phyloP scores from a whole-genome alignment of 1,139 yeast genomes.

The Pichia sp. region DNA sequence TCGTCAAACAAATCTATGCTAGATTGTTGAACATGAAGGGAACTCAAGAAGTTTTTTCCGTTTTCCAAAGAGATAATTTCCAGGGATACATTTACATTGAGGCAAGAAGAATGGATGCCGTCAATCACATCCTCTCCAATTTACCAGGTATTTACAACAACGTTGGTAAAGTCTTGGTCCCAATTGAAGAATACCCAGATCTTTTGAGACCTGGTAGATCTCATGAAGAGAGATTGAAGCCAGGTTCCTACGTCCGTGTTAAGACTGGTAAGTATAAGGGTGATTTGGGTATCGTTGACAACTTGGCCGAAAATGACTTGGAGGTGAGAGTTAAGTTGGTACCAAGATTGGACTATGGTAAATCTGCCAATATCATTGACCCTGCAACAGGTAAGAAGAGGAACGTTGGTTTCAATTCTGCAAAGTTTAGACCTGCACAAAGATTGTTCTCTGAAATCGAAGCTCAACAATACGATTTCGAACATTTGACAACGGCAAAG shows the following conservation, averaged over 20 bases:
- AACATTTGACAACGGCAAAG: constrained; percentile 43
- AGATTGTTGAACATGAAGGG: constrained; percentile 49
- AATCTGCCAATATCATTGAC: constrained; percentile 35
- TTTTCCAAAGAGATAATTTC: constrained; percentile 90
- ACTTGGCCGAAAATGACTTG: constrained; percentile 87
- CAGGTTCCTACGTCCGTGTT: constrained; percentile 88
- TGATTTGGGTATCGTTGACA: constrained; percentile 89
- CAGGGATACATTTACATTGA: constrained; percentile 89
- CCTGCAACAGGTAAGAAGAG: constrained; percentile 45
- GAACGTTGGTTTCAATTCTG: constrained; percentile 35
- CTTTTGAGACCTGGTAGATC: constrained; percentile 85
- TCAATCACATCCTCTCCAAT: constrained; percentile 80
- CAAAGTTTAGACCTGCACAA: constrained; percentile 69
- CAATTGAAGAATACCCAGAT: constrained; percentile 93
- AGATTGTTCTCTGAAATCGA: constrained; percentile 75
- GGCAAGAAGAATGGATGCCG: constrained; percentile 91
- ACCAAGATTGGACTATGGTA: constrained; percentile 90
- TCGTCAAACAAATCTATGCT: constrained; percentile 61
- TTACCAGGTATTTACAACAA: constrained; percentile 71
- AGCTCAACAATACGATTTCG: constrained; percentile 48
- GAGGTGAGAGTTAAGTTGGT: constrained; percentile 89
- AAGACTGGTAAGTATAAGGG: constrained; percentile 90
- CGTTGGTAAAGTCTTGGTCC: constrained; percentile 63
- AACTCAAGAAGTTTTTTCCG: constrained; percentile 78
- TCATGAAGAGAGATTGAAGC: constrained; percentile 78